A percentile compares a stretch with the other conserved stretches of the same genome.
Evolutionary conservation across 305 asterid genomes (phyloP).

Genomic region (Rubia tinctorum): DNA sequence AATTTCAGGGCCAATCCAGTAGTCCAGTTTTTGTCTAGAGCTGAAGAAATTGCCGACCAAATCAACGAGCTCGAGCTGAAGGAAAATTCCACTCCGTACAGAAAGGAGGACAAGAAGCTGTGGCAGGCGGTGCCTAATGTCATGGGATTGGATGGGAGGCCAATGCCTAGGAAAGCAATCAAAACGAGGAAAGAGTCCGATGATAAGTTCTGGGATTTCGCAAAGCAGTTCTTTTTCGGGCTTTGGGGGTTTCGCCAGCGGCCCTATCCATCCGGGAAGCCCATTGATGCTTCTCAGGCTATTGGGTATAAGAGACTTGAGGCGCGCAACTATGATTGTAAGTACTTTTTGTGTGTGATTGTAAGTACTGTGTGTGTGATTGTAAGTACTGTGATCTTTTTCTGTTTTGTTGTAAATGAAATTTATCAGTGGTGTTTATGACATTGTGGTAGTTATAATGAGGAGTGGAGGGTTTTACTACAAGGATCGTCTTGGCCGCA

Average conservation of each 20-base stretch:
- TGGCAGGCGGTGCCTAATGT: slow-evolving; percentile 94
- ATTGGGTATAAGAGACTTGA: slow-evolving; percentile 88
- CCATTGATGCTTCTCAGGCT: slow-evolving; percentile 92
- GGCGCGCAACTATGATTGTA: slow-evolving; percentile 82
- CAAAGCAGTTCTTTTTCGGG: slow-evolving; percentile 94
- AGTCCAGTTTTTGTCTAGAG: slow-evolving; percentile 60
- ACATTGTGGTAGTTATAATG: slow-evolving; percentile 64
- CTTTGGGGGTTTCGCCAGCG: slow-evolving; percentile 97
- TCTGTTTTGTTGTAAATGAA: neutral
- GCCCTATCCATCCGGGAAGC: slow-evolving; percentile 91
- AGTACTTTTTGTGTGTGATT: slow-evolving; percentile 22
- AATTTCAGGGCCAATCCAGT: slow-evolving; percentile 65
- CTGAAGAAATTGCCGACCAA: slow-evolving; percentile 76
- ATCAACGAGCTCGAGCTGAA: slow-evolving; percentile 66
- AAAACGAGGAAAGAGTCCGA: slow-evolving; percentile 52
- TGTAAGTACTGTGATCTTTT: neutral
- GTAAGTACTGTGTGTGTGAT: slow-evolving; percentile 4
- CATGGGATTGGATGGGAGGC: slow-evolving; percentile 92
- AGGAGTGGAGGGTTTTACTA: slow-evolving; percentile 76
- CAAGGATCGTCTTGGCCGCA: slow-evolving; percentile 93
- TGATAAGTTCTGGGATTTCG: slow-evolving; percentile 95
- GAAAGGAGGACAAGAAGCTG: slow-evolving; percentile 62
- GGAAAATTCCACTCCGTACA: slow-evolving; percentile 61
- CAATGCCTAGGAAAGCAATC: slow-evolving; percentile 94
- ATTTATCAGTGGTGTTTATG: slow-evolving; percentile 2